Conservation (phyloP, 106 monocot genomes). For the Dendrobium chrysotoxum region DNA sequence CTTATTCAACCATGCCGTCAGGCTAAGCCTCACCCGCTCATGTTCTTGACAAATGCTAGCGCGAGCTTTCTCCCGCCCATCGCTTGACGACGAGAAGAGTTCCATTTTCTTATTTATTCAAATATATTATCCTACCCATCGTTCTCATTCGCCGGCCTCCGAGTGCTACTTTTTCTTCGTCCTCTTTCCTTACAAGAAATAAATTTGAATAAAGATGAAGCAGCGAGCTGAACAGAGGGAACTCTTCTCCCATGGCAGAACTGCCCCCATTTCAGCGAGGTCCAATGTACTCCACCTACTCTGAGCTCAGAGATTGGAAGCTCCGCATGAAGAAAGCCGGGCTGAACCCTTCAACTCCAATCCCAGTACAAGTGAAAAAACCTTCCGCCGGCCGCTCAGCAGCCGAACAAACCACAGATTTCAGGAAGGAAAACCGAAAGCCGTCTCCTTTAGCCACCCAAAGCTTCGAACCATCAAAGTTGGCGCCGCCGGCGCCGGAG, state of each 20-base stretch:
- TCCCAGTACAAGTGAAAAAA: not conserved
- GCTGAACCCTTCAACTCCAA: not conserved
- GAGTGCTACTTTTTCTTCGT: not conserved
- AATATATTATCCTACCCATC: not conserved
- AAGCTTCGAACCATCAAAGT: not conserved
- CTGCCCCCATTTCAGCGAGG: slow-evolving; percentile 14
- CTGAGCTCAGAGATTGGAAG: slow-evolving; percentile 19
- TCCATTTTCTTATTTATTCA: not conserved
- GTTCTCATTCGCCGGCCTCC: slow-evolving; percentile 4
- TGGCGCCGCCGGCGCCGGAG: not conserved
- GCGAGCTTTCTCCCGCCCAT: no score
- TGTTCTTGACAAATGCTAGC: no score
- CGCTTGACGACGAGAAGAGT: not conserved
- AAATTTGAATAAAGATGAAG: not conserved
- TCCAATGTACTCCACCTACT: slow-evolving; percentile 22
- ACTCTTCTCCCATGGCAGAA: slow-evolving; percentile 8
- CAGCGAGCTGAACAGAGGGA: not conserved
- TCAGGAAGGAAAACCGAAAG: slow-evolving; percentile 10
- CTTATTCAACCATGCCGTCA: no score
- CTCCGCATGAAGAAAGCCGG: slow-evolving; percentile 10
- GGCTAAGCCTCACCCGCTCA: no score
- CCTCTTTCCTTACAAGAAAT: not conserved
- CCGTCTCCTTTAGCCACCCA: not conserved
- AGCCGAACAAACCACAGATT: not conserved
- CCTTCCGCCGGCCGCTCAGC: not conserved